Base-by-base conservation (phyloP, 2,329 filamentous ascomycete genomes). In the Diplodia intermedia region DNA sequence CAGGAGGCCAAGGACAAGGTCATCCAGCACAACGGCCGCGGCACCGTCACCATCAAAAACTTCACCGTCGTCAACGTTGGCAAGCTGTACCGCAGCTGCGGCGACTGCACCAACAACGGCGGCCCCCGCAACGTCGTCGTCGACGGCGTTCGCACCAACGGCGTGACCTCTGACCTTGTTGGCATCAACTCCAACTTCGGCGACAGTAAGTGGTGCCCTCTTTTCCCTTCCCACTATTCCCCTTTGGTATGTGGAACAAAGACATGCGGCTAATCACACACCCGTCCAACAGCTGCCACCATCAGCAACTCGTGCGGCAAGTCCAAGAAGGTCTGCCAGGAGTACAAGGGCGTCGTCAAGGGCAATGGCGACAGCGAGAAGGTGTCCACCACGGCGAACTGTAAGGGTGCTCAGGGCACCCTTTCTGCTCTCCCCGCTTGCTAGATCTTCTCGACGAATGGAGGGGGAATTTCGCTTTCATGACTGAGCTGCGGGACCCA, bases 171-270 rank as follows among this genome's bases (percentile, higher is more conserved):
- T 40, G 57, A 62, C 26, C 54, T 72, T 33, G 23, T 71, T 70
- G 47, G 82, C 38, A 83, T 84, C 71, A 84, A 84, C 76, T 76
- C 75, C 57, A 85, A 84, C 78, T 83, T 80, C 65, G 82, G 82
- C 23, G 82, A 83, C 70, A 80, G 54, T 56, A 23, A 56, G 54
- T 38, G 4, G 6, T 14, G 36, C 1, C 18, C 9, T 1, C n/a
- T 40, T 20, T 11, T 12, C 11, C 36, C 11, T 11, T 38, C 36
- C 11, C 33, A 36, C 33, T 36, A 11, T 36, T 36, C 9, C 31
- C 26, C 26, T 26, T 26, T 26, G 26, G 26, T 26, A 26, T 26
- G 26, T 26, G 23, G 23, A 26, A 43, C 4, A 8, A 20, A 18
- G 4, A 20, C 9, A 20, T 47, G 6, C 3, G 11, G 18, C 43